These are phyloP conservation scores for Lasiosphaeria hispida DNA, from an alignment of 495 filamentous ascomycete genomes.

Conservation along the genomic window DNA sequence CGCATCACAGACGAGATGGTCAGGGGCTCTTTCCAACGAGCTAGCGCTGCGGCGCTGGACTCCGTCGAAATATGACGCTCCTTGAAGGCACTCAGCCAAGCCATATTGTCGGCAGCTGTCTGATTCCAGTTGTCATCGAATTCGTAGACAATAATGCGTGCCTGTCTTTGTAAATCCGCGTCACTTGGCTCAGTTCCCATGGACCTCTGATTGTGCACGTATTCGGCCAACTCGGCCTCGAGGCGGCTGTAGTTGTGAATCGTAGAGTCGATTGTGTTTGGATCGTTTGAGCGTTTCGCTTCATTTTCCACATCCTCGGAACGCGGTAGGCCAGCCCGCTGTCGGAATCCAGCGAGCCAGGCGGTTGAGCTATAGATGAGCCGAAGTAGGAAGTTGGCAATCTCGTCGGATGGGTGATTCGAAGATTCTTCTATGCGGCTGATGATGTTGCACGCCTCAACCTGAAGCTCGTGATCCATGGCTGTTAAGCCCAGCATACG, in stretches of 20 bases:
- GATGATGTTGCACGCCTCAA: constrained; percentile 50
- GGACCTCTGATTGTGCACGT: constrained; percentile 47
- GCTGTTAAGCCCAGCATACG: constrained; percentile 51
- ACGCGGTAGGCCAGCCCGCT: constrained; percentile 48
- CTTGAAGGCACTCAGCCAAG: constrained; percentile 55
- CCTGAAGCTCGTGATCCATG: constrained; percentile 52
- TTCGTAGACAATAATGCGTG: constrained; percentile 63
- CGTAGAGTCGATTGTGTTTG: constrained; percentile 50
- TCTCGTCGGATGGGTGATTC: constrained; percentile 39
- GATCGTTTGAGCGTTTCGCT: constrained; percentile 47
- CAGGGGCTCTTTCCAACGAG: constrained; percentile 13
- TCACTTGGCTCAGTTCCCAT: constrained; percentile 57
- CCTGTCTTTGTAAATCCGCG: constrained; percentile 60
- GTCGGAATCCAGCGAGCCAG: constrained; percentile 50
- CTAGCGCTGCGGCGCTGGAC: constrained; percentile 13
- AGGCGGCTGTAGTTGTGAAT: constrained; percentile 56
- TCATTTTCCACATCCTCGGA: constrained; percentile 47
- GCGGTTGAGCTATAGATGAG: constrained; percentile 38
- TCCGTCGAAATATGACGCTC: constrained; percentile 30
- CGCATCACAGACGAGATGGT: constrained; percentile 14
- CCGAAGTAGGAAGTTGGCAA: constrained; percentile 49
- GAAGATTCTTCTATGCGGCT: constrained; percentile 47
- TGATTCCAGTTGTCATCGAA: constrained; percentile 69
- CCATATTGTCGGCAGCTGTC: constrained; percentile 64
- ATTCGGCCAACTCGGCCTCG: constrained; percentile 57